Evolutionary conservation across 306 rosid genomes (phyloP).

Genomic region (Oemleria cerasiformis): DNA sequence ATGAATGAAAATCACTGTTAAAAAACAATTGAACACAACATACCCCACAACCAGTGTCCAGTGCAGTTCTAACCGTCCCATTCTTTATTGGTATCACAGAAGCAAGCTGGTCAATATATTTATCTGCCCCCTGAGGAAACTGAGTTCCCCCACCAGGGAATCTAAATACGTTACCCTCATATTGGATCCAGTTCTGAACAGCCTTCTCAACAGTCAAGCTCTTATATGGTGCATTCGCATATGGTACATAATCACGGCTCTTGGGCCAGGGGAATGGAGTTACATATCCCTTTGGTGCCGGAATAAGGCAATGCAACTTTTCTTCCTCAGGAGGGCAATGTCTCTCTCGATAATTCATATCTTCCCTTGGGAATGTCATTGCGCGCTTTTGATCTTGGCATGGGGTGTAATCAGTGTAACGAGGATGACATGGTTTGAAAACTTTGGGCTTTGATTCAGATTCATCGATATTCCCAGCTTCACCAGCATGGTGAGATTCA

Average conservation of each 20-base stretch:
- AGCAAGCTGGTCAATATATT: slow-evolving; percentile 85
- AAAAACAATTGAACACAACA: slow-evolving; percentile 23
- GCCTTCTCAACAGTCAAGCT: slow-evolving; percentile 99
- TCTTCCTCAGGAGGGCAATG: slow-evolving; percentile 82
- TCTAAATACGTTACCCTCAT: slow-evolving; percentile 87
- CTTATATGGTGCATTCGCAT: slow-evolving; percentile 94
- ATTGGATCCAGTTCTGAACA: slow-evolving; percentile 96
- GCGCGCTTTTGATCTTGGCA: slow-evolving; percentile 96
- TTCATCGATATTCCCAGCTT: slow-evolving; percentile 48
- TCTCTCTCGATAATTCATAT: slow-evolving; percentile 86
- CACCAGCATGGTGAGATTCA: slow-evolving; percentile 86
- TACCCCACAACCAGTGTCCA: slow-evolving; percentile 99
- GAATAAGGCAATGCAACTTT: slow-evolving; percentile 86
- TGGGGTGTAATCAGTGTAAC: slow-evolving; percentile 77
- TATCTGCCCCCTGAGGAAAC: slow-evolving; percentile 96
- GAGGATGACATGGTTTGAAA: slow-evolving; percentile 53
- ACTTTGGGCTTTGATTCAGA: slow-evolving; percentile 45
- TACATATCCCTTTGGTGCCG: slow-evolving; percentile 93
- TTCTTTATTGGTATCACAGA: slow-evolving; percentile 89
- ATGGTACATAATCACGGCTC: slow-evolving; percentile 97
- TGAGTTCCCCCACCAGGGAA: slow-evolving; percentile 98
- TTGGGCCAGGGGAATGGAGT: slow-evolving; percentile 98
- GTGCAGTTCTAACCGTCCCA: slow-evolving; percentile 89
- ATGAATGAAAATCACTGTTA: background rate
- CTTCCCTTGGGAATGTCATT: slow-evolving; percentile 80